A percentile compares a stretch with the other conserved stretches of the same genome.
These are phyloP conservation scores for Globisporangium lucens DNA, from an alignment of 352 stramenopile species.

Conservation along the genomic window DNA sequence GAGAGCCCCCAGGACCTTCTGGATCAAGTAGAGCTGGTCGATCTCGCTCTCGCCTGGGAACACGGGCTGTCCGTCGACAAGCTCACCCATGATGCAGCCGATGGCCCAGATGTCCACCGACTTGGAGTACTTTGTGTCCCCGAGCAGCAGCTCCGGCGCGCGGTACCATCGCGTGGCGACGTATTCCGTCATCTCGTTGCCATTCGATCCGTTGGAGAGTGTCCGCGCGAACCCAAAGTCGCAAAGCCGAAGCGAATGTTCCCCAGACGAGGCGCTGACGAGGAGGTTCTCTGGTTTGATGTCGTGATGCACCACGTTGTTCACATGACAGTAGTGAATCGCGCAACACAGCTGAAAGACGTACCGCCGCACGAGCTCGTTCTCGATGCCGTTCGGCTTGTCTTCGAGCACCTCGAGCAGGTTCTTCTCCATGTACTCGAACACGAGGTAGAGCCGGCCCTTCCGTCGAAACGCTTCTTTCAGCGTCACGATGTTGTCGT, in stretches of 20 bases:
- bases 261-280: constrained; percentile 91
- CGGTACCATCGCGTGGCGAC: constrained; percentile 99
- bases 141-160: constrained; percentile 98
- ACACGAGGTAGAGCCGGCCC: constrained; percentile 95
- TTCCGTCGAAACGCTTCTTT: constrained; percentile 98
- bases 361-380: constrained; percentile 96
- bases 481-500: constrained; percentile 97
- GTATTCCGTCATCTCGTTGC: constrained; percentile 97
- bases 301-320: constrained; percentile 97
- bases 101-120: constrained; percentile 95
- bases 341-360: constrained; percentile 97
- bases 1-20: constrained; percentile 97
- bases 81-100: constrained; percentile 98
- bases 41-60: constrained; percentile 99
- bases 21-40: constrained; percentile 99
- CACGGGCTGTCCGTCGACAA: constrained; percentile 95
- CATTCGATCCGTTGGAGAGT: constrained; percentile 59
- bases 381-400: constrained; percentile 82
- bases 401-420: constrained; percentile 94
- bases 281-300: constrained; percentile 99
- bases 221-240: constrained; percentile 97
- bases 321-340: constrained; percentile 95
- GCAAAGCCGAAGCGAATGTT: constrained; percentile 97
- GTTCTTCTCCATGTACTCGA: constrained; percentile 98
- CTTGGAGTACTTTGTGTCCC: constrained; percentile 97